phyloP scores from a whole-genome alignment of 305 asterid species.

The Coffea humblotiana region DNA sequence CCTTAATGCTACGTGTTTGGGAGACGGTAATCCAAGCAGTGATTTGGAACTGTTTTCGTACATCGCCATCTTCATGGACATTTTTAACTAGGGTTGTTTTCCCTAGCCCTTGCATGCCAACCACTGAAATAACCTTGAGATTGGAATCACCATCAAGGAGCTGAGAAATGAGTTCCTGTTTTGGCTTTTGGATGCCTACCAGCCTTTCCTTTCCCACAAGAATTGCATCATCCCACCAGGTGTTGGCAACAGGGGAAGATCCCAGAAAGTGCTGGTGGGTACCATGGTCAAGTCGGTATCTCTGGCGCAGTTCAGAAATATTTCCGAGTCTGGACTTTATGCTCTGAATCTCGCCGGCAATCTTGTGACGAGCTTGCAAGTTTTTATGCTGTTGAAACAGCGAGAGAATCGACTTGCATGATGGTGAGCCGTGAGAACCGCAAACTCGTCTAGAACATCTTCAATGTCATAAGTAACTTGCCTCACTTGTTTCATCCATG shows the following conservation, averaged over 20 bases:
- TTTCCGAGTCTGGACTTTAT: neutral
- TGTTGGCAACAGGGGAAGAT: neutral
- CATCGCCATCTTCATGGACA: slow-evolving; percentile 12
- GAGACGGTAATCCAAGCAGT: slow-evolving; percentile 9
- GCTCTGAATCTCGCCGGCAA: neutral
- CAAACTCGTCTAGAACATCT: slow-evolving; percentile 7
- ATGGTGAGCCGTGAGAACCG: neutral
- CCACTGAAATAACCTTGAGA: slow-evolving; percentile 14
- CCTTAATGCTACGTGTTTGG: neutral
- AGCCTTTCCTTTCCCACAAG: neutral
- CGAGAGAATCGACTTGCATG: neutral
- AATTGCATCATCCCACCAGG: slow-evolving; percentile 13
- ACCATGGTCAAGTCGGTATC: neutral
- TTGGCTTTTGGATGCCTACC: slow-evolving; percentile 16
- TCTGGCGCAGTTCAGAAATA: neutral
- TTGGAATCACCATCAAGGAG: neutral
- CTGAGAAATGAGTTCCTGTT: slow-evolving; percentile 8
- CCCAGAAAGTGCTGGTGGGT: neutral
- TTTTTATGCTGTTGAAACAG: neutral
- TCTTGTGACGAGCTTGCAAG: neutral
- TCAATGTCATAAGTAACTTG: slow-evolving; percentile 7
- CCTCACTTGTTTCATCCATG: slow-evolving; percentile 4
- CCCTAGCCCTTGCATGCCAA: slow-evolving; percentile 16
- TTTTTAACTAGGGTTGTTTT: slow-evolving; percentile 13
- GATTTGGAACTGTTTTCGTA: slow-evolving; percentile 7